phyloP scores from a whole-genome alignment of 2,329 filamentous ascomycete genomes.

The Cytospora piceicola region DNA sequence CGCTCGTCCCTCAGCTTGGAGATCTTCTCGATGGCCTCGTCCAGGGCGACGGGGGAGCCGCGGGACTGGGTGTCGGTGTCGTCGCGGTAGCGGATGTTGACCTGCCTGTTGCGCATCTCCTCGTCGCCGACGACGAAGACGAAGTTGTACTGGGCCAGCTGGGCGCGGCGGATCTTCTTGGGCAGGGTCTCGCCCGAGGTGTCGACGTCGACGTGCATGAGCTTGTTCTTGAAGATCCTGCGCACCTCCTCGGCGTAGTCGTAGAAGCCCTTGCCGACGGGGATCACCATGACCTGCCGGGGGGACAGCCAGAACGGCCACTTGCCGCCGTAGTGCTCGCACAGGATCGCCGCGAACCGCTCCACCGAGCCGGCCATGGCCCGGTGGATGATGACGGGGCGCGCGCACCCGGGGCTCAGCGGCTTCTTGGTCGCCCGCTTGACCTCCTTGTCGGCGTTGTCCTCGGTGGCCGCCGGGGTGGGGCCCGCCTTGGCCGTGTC shows the following conservation, averaged over 20 bases:
- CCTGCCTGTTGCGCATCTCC: conserved; percentile 61
- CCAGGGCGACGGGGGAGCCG: conserved; percentile 60
- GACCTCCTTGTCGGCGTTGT: conserved; percentile 45
- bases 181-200: conserved; percentile 79
- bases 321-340: conserved; percentile 83
- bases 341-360: conserved; percentile 72
- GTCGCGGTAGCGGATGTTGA: conserved; percentile 68
- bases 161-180: conserved; percentile 86
- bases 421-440: conserved; percentile 52
- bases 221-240: conserved; percentile 64
- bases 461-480: conserved; percentile 41
- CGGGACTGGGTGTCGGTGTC: conserved; percentile 65
- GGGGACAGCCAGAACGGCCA: conserved; percentile 90
- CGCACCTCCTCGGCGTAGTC: conserved; percentile 79
- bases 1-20: conserved; percentile 55
- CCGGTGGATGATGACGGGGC: conserved; percentile 86
- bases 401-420: conserved; percentile 70
- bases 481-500: conserved; percentile 35
- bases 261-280: conserved; percentile 72
- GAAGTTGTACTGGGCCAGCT: conserved; percentile 82
- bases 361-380: conserved; percentile 74
- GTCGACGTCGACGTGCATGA: conserved; percentile 73
- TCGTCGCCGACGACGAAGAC: conserved; percentile 72
- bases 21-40: conserved; percentile 61
- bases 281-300: conserved; percentile 79